Evolutionary conservation across 768 basidiomycete genomes (phyloP).

Genomic region (Suillus brevipes): DNA sequence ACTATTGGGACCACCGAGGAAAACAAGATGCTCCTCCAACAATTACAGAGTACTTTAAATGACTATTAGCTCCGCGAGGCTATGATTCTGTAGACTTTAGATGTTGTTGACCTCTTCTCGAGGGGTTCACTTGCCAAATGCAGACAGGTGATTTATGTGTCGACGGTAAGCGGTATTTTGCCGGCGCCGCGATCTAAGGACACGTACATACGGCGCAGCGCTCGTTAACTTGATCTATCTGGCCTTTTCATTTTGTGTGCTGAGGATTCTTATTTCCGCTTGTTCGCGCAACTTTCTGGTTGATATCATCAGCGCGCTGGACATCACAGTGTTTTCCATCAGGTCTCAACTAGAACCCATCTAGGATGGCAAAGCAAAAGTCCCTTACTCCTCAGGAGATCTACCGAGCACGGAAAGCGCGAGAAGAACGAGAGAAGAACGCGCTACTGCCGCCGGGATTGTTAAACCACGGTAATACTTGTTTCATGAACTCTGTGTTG

Average conservation of each 20-base stretch:
- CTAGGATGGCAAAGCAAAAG: conserved; percentile 54
- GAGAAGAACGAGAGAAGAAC: conserved; percentile 61
- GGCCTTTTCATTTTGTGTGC: conserved; percentile 5
- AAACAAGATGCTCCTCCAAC: conserved; percentile 58
- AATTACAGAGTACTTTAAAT: conserved; percentile 52
- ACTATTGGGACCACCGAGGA: conserved; percentile 87
- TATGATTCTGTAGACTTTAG: background rate
- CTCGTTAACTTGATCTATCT: background rate
- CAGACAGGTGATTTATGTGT: background rate
- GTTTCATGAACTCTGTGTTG: conserved; percentile 94
- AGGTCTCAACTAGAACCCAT: conserved; percentile 1
- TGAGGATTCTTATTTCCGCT: conserved; percentile 1
- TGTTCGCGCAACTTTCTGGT: background rate
- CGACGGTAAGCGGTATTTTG: background rate
- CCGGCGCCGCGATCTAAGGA: background rate
- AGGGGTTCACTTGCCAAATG: conserved; percentile 3
- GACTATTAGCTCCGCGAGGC: conserved; percentile 15
- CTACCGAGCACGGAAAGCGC: conserved; percentile 54
- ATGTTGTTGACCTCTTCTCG: conserved; percentile 1
- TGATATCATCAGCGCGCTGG: background rate
- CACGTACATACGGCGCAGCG: conserved; percentile 12
- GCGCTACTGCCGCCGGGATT: conserved; percentile 73
- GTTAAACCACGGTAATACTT: conserved; percentile 84
- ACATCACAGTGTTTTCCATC: conserved; percentile 4
- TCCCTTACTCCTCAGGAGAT: conserved; percentile 61